Percentiles rank a stretch among this genome's conserved stretches.
Evolutionary conservation across 169 alveolate species (phyloP).

Genomic region (Plasmodium knowlesi): DNA sequence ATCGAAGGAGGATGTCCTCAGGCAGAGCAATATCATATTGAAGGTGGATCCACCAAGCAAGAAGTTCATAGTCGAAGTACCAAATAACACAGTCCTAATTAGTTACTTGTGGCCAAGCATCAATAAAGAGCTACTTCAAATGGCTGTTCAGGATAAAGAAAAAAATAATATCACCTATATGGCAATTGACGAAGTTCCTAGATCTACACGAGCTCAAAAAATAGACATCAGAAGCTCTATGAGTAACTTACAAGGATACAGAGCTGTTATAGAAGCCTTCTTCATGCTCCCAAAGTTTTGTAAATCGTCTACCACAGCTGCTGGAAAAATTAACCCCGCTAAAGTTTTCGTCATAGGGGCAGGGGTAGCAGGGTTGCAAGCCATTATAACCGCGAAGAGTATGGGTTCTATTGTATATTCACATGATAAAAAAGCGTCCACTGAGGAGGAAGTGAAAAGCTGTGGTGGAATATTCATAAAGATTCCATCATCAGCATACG

Average conservation of each 20-base stretch:
- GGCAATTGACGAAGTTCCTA: slow-evolving; percentile 94
- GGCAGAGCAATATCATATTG: slow-evolving; percentile 82
- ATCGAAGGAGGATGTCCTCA: slow-evolving; percentile 77
- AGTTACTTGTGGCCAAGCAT: slow-evolving; percentile 88
- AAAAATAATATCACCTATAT: slow-evolving; percentile 81
- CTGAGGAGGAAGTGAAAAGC: slow-evolving; percentile 87
- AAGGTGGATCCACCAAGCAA: slow-evolving; percentile 86
- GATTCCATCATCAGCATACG: slow-evolving; percentile 87
- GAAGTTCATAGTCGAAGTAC: slow-evolving; percentile 81
- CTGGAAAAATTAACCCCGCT: slow-evolving; percentile 94
- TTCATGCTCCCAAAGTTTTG: slow-evolving; percentile 90
- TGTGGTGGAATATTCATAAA: slow-evolving; percentile 85
- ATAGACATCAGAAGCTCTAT: slow-evolving; percentile 92
- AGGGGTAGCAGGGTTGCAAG: slow-evolving; percentile 97
- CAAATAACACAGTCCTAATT: slow-evolving; percentile 83
- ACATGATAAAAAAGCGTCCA: slow-evolving; percentile 88
- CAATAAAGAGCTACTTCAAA: slow-evolving; percentile 74
- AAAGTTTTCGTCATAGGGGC: slow-evolving; percentile 95
- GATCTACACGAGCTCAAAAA: slow-evolving; percentile 94
- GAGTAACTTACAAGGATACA: slow-evolving; percentile 94
- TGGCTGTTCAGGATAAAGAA: slow-evolving; percentile 77
- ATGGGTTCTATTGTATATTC: slow-evolving; percentile 92
- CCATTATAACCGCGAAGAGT: slow-evolving; percentile 93
- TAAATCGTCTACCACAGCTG: slow-evolving; percentile 93
- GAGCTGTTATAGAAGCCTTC: slow-evolving; percentile 95